Conservation (phyloP, 2,329 filamentous ascomycete genomes). For the Apiospora saccharicola region DNA sequence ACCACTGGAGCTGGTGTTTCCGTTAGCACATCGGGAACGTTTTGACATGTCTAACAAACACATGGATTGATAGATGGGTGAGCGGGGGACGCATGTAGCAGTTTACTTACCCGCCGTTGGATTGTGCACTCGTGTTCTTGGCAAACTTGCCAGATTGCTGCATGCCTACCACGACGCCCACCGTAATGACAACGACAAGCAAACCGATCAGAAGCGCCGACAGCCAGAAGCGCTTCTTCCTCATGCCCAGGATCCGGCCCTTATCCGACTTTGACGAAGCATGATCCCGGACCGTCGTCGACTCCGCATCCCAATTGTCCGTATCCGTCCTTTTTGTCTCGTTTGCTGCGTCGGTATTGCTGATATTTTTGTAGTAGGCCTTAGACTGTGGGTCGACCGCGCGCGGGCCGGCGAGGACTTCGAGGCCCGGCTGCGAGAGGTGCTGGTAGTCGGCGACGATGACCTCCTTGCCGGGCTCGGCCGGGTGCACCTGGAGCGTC, state of each 20-base stretch:
- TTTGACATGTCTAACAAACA: not conserved
- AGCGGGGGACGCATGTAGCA: not conserved
- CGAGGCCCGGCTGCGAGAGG: conserved; percentile 18
- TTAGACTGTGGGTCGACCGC: not conserved
- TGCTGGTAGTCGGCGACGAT: conserved; percentile 21
- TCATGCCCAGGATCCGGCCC: not conserved
- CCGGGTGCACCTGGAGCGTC: conserved; percentile 15
- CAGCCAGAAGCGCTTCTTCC: not conserved
- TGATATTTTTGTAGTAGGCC: not conserved
- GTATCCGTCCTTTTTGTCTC: not conserved
- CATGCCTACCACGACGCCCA: conserved; percentile 6
- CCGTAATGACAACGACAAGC: not conserved
- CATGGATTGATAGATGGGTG: not conserved
- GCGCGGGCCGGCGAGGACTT: conserved; percentile 17
- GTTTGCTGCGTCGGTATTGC: not conserved
- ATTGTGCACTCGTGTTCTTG: not conserved
- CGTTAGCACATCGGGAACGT: not conserved
- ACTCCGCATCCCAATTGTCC: not conserved
- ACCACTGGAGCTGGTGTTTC: not conserved
- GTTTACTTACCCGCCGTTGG: not conserved
- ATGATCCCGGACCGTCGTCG: not conserved
- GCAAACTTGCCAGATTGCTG: conserved; percentile 3
- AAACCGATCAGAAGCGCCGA: not conserved
- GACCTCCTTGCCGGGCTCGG: conserved; percentile 22
- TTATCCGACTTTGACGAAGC: not conserved